These are phyloP conservation scores for Xylaria venustula DNA, from an alignment of 495 filamentous ascomycete species.

Conservation along the genomic window DNA sequence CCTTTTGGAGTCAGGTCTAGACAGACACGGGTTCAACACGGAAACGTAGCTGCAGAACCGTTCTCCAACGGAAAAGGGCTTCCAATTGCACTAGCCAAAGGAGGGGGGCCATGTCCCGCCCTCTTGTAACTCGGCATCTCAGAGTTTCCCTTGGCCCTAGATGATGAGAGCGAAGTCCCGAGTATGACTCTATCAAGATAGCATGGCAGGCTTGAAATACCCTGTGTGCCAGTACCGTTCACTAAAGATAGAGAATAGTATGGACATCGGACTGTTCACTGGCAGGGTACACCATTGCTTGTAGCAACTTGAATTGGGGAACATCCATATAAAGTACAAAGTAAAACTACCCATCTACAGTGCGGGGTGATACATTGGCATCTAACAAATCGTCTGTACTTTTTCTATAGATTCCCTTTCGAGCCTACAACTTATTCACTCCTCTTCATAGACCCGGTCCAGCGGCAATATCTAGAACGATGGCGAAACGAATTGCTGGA, in stretches of 20 bases:
- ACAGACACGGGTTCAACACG: too few relatives aligned
- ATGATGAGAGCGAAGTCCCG: neutral
- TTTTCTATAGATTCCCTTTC: neutral
- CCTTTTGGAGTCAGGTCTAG: too few relatives aligned
- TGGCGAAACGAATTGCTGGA: slow-evolving; percentile 1
- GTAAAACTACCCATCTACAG: neutral
- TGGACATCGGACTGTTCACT: neutral
- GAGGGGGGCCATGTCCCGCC: neutral
- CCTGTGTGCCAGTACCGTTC: neutral
- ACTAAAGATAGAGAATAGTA: neutral
- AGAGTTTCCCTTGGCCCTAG: neutral
- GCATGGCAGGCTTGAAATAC: neutral
- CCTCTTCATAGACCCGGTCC: neutral
- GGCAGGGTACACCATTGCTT: neutral
- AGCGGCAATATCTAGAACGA: neutral
- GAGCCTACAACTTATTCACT: neutral
- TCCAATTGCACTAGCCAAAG: neutral
- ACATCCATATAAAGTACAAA: neutral
- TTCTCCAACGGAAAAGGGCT: neutral
- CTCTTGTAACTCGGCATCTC: neutral
- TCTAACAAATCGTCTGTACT: neutral
- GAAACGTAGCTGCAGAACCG: neutral
- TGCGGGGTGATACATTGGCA: too few relatives aligned
- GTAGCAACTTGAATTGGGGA: neutral
- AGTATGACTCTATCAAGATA: neutral